Evolutionary conservation across 169 alveolate genomes (phyloP).

Genomic region (Plasmodium ovale): DNA sequence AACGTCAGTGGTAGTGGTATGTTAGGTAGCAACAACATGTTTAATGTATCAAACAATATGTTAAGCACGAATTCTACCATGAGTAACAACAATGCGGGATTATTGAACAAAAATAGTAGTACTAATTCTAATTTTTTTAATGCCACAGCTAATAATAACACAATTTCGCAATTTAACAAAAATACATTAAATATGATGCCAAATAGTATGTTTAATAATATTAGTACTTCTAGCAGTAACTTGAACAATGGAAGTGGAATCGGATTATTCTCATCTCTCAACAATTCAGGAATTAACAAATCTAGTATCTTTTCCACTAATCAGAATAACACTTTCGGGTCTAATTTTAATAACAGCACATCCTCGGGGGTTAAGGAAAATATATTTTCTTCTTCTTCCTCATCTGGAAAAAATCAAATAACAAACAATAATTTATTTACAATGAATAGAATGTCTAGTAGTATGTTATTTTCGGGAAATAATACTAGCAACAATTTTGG

Average conservation of each 20-base stretch:
- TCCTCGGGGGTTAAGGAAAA: background rate
- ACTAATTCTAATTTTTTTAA: background rate
- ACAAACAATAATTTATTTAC: slow-evolving; percentile 26
- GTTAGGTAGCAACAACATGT: slow-evolving; percentile 8
- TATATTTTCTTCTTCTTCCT: slow-evolving; percentile 12
- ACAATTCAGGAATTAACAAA: slow-evolving; percentile 1
- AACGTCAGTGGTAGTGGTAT: slow-evolving; percentile 5
- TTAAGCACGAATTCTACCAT: background rate
- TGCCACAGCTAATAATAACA: slow-evolving; percentile 9
- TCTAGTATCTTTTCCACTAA: slow-evolving; percentile 10
- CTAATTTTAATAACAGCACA: slow-evolving; percentile 1
- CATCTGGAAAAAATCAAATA: slow-evolving; percentile 10
- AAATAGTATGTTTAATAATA: slow-evolving; percentile 14
- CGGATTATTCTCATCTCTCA: slow-evolving; percentile 4
- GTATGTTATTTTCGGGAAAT: slow-evolving; percentile 1
- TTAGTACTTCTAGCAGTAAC: background rate
- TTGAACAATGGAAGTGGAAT: slow-evolving; percentile 15
- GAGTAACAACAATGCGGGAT: background rate
- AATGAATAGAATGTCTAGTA: background rate
- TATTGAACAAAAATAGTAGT: slow-evolving; percentile 10
- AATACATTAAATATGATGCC: slow-evolving; percentile 8
- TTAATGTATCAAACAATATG: slow-evolving; percentile 25
- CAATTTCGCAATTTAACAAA: slow-evolving; percentile 8
- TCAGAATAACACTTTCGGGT: slow-evolving; percentile 17
- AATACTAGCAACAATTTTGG: background rate